Conservation (phyloP, 1,284 basidiomycete genomes). For the Rhodotorula sp. region DNA sequence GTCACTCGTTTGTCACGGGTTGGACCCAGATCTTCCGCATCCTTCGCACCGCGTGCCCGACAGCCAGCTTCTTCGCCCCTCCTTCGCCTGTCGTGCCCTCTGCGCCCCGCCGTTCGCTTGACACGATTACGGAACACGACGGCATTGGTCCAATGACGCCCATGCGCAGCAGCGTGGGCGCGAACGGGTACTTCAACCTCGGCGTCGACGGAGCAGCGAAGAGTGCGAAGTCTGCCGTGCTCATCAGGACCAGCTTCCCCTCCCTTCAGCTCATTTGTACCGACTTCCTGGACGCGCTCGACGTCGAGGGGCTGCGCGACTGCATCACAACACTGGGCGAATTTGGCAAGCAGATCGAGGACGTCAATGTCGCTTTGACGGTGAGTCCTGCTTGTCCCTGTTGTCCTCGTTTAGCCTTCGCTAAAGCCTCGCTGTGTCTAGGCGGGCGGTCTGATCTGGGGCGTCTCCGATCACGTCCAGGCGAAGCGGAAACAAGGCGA, state of each 20-base stretch:
- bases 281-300: conserved; percentile 80
- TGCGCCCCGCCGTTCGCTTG: conserved; percentile 14
- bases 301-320: conserved; percentile 72
- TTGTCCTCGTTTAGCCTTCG: too few species aligned
- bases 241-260: conserved; percentile 88
- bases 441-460: conserved; percentile 78
- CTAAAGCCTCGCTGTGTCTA: neutral
- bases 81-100: conserved; percentile 58
- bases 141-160: conserved; percentile 16
- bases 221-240: conserved; percentile 42
- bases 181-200: conserved; percentile 12
- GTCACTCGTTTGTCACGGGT: conserved; percentile 77
- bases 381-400: conserved; percentile 45
- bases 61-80: conserved; percentile 65
- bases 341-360: conserved; percentile 80
- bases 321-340: conserved; percentile 87
- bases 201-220: neutral
- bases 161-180: conserved; percentile 15
- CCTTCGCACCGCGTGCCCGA: conserved; percentile 71
- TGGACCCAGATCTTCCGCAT: conserved; percentile 93
- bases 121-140: conserved; percentile 28
- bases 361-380: conserved; percentile 93
- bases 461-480: conserved; percentile 79
- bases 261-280: conserved; percentile 86
- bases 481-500: conserved; percentile 63